A percentile compares a stretch with the other conserved stretches of the same genome.
Evolutionary conservation across 352 stramenopile species (phyloP).

Genomic region (Albugo candida): DNA sequence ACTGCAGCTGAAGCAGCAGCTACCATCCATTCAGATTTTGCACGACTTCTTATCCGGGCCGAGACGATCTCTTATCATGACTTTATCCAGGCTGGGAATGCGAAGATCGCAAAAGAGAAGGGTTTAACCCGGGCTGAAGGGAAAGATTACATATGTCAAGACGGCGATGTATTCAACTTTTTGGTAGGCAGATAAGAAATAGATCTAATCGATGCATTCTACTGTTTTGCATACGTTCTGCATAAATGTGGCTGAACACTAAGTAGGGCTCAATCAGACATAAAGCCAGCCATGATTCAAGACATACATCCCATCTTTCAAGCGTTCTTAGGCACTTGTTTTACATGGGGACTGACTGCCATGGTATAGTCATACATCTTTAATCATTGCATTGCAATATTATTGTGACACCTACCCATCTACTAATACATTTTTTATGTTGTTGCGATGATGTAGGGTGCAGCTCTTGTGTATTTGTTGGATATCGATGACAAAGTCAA

Average conservation of each 20-base stretch:
- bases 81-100: conserved; percentile 82
- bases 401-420: neutral
- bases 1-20: conserved; percentile 44
- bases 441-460: conserved; percentile 14
- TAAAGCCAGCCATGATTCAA: conserved; percentile 29
- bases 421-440: neutral
- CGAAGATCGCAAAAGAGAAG: conserved; percentile 87
- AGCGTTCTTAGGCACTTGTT: conserved; percentile 58
- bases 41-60: conserved; percentile 67
- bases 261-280: too few species aligned
- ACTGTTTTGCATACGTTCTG: too few species aligned
- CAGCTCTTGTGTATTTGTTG: conserved; percentile 63
- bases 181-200: conserved; percentile 45
- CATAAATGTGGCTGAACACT: too few species aligned
- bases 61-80: conserved; percentile 95
- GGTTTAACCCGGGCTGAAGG: conserved; percentile 89
- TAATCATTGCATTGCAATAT: neutral
- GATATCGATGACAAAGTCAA: conserved; percentile 50
- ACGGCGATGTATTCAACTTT: conserved; percentile 98
- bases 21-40: conserved; percentile 80
- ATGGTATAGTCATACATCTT: conserved; percentile 12
- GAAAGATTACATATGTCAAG: conserved; percentile 96
- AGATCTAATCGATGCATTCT: too few species aligned
- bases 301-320: conserved; percentile 53
- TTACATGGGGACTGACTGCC: conserved; percentile 73